Evolutionary conservation across 768 basidiomycete genomes (phyloP), one percentile per base, ranked within the genome.

Genomic region (Xanthoconium purpureum): DNA sequence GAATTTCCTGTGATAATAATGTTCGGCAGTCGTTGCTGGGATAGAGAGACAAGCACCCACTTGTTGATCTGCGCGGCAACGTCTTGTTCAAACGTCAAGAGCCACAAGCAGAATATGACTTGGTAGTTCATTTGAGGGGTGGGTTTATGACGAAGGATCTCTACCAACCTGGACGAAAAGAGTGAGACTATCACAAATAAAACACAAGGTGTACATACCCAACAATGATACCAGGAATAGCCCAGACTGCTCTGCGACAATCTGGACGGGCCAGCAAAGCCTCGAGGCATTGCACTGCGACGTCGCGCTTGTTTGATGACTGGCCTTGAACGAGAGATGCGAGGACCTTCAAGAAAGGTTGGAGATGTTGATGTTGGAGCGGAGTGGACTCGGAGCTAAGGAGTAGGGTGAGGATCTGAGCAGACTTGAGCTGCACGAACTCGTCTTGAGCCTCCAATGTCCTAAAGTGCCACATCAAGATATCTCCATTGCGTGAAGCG

Each of bases 101-200:
- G 75, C 97, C 97, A 99, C 58, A 98, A 77, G 70, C 92, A 96
- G 69, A 93, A 91, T 28, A 84, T 84, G 42, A 94, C 85, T 78
- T 97, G 94, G 69, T 98, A 99, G 74, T 84, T 89, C 85, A 96
- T 91, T 74, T 99, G 97, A 18, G 95, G 91, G 20, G 86, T 84
- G 15, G 91, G 86, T 59, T 84, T 89, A 50, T 85, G 78, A 65
- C 86, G 87, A 54, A 98, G 77, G 28, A 91, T 88, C 32, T 94
- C 90, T 6, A 94, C 82, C 44, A 97, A 77, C 20, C 94, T 96
- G 63, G 9, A 33, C 9, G 24, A n/a, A 43, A 54, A 18, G 40
- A 29, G 14, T 56, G 46, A 52, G 45, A 20, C 10, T 7, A 7
- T 4, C 17, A 2, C 8, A 20, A 17, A 47, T 13, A 15, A 18